phyloP scores from a whole-genome alignment of 2,329 filamentous ascomycete genomes.

The Nemania sp. region DNA sequence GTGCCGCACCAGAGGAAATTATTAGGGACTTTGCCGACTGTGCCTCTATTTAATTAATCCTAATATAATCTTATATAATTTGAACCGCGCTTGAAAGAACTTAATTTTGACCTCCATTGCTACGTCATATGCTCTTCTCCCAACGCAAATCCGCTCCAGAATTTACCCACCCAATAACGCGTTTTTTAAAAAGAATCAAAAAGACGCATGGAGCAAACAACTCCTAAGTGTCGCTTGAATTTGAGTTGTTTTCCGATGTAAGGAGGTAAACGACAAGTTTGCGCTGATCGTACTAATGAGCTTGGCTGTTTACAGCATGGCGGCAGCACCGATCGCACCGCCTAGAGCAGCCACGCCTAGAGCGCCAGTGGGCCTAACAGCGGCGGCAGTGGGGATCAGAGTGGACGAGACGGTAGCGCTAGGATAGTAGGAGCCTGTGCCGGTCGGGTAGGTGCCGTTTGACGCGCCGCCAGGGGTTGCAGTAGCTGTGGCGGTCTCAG shows the following conservation, averaged over 20 bases:
- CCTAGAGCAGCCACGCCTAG: constrained; percentile 8
- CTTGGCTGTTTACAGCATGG: constrained; percentile 12
- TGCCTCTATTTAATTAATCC: too few species aligned
- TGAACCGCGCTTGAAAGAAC: neutral
- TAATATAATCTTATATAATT: neutral
- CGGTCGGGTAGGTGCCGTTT: constrained; percentile 11
- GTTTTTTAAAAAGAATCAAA: neutral
- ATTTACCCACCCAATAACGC: neutral
- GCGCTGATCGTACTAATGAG: neutral
- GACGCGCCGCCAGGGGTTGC: constrained; percentile 15
- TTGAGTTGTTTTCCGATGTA: neutral
- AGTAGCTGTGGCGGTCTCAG: constrained; percentile 6
- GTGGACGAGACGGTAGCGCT: neutral
- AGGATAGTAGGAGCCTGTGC: neutral
- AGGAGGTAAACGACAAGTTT: neutral
- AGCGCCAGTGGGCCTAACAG: neutral
- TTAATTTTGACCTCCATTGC: neutral
- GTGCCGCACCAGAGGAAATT: too few species aligned
- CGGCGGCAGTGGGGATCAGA: neutral
- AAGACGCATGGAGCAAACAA: neutral
- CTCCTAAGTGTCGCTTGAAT: neutral
- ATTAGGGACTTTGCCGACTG: too few species aligned
- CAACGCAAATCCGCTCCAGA: too few species aligned
- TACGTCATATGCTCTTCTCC: neutral
- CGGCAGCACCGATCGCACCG: constrained; percentile 15